Evolutionary conservation across 441 rosid genomes (phyloP), one percentile per base, ranked within the genome.

Genomic region (Omphalea diandra): DNA sequence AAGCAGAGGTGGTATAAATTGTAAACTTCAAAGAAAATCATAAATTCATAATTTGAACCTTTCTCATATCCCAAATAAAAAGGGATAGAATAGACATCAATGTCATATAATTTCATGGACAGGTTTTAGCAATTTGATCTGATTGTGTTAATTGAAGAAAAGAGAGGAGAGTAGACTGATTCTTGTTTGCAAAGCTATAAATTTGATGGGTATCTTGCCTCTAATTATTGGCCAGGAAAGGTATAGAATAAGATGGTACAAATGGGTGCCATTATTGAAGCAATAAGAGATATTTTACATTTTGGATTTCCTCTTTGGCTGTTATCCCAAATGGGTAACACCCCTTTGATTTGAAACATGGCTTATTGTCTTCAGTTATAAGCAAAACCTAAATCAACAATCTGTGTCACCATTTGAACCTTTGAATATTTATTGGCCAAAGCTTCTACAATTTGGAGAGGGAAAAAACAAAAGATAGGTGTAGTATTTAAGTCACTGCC

Each of bases 271-370:
- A 40, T 40, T 0, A 43, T 62, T 62, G 35, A 62, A 41, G 35
- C 47, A 24, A 62, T 29, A 61, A 22, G 20, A 62, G 18, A 44
- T 44, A 50, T 41, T 24, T 24, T 47, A 47, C 36, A 18, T 64
- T 46, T 18, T 64, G 56, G 38, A 47, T 22, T 64, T 63, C 52
- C 36, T 26, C 36, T 2, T 27, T 44, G 53, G 31, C 17, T 29
- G 67, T 26, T 18, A 63, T 44, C 27, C 53, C 52, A 7, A 20
- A 4, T 5, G n/a, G n/a, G n/a, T n/a, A 59, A 2, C 14, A 59
- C 64, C 36, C n/a, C n/a, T n/a, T n/a, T n/a, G n/a, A n/a, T 63
- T 63, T 46, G 17, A 63, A 7, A 54, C 14, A 63, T 29, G 26
- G 40, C 33, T 49, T 49, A n/a, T n/a, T 65, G 69, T 32, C 43